Conservation (phyloP, 192 early-diverging fungal genomes). For the Lunasporangiospora selenospora region DNA sequence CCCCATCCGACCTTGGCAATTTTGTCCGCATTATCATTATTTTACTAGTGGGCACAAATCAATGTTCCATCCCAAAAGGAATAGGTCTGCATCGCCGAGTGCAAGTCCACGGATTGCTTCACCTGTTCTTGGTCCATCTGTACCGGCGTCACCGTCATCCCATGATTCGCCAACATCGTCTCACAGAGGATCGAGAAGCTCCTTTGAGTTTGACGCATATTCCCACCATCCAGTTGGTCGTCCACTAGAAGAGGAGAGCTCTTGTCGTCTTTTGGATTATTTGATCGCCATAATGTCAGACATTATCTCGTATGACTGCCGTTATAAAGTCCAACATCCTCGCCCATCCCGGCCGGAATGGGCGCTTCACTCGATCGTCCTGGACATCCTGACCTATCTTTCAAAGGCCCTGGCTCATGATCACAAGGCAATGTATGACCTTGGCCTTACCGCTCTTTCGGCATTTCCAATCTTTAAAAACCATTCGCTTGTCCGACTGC, state of each 20-base stretch:
- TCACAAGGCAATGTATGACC: constrained; percentile 53
- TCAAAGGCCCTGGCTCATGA: constrained; percentile 24
- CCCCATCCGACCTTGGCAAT: too few relatives aligned
- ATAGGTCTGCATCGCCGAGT: constrained; percentile 24
- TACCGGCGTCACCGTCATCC: constrained; percentile 19
- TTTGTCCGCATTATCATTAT: too few relatives aligned
- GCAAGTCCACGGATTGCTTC: constrained; percentile 10
- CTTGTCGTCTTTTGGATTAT: constrained; percentile 33
- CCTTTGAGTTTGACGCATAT: constrained; percentile 20
- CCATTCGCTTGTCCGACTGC: constrained; percentile 40
- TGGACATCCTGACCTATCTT: constrained; percentile 51
- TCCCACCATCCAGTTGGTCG: constrained; percentile 17
- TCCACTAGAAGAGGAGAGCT: constrained; percentile 21
- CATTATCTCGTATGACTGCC: constrained; percentile 62
- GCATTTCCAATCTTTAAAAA: constrained; percentile 58
- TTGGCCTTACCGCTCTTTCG: constrained; percentile 59
- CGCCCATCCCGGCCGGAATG: constrained; percentile 60
- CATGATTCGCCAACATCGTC: constrained; percentile 24
- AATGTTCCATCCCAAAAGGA: constrained; percentile 7
- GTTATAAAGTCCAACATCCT: constrained; percentile 50
- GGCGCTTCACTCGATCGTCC: constrained; percentile 53
- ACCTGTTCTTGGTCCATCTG: not conserved
- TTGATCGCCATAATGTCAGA: constrained; percentile 57
- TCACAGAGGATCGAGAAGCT: constrained; percentile 7
- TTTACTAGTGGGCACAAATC: constrained; percentile 20